Evolutionary conservation across 2,329 filamentous ascomycete species (phyloP).

Genomic region (Plenodomus biglobosus): DNA sequence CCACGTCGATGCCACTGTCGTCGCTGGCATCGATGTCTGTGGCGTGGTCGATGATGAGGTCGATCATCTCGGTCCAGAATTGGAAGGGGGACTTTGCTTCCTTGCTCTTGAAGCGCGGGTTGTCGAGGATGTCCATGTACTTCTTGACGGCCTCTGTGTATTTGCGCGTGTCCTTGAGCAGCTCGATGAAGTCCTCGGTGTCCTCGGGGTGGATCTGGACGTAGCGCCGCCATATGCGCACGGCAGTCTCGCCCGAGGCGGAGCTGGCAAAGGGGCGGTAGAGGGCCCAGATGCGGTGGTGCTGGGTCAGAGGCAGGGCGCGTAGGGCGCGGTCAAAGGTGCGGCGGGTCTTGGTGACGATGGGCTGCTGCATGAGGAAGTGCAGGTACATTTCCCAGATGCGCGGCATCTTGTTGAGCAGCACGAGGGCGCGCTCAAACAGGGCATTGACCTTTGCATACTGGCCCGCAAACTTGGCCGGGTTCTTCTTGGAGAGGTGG

Average conservation of each 20-base stretch:
- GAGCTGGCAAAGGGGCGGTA: constrained; percentile 91
- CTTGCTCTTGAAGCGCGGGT: constrained; percentile 87
- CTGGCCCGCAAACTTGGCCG: constrained; percentile 75
- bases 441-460: constrained; percentile 93
- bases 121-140: constrained; percentile 91
- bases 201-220: constrained; percentile 97
- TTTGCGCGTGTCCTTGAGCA: constrained; percentile 75
- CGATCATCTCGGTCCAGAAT: constrained; percentile 97
- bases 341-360: constrained; percentile 80
- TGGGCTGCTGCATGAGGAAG: constrained; percentile 88
- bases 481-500: constrained; percentile 80
- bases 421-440: constrained; percentile 87
- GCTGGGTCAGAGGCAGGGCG: constrained; percentile 89
- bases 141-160: constrained; percentile 90
- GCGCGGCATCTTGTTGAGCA: constrained; percentile 97
- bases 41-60: constrained; percentile 87
- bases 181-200: constrained; percentile 90
- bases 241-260: constrained; percentile 83
- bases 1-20: constrained; percentile 83
- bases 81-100: constrained; percentile 94
- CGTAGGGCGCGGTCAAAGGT: constrained; percentile 91
- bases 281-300: constrained; percentile 91
- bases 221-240: constrained; percentile 92
- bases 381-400: constrained; percentile 98
- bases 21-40: constrained; percentile 79